Evolutionary conservation across 2,329 filamentous ascomycete species (phyloP), one percentile per base, ranked within the genome.

Genomic region (Nigrospora osmanthi): DNA sequence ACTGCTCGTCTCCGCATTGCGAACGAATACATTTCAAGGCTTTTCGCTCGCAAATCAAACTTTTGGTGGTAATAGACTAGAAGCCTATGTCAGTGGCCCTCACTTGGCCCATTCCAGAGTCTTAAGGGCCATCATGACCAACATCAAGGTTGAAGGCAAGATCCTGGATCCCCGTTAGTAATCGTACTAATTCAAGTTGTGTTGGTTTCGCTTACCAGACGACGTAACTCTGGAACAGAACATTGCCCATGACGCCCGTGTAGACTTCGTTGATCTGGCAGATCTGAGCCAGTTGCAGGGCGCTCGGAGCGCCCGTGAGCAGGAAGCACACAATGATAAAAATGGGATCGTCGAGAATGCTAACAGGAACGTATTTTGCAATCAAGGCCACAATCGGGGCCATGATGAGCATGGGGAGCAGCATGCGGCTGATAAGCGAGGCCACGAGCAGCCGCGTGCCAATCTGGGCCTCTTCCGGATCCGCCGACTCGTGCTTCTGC

Each of bases 301-400:
- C 93, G 51, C 86, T 94, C 7, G 93, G 93, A 3, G 93, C 93
- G 33, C 93, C 93, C 0, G 89, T 91, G 53, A 98, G 85, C 52
- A 98, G 73, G 76, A 97, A 98, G 68, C 90, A 96, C 33, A 98
- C 93, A 54, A 98, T 88, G 54, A 98, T 83, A 65, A 98, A 98
- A 57, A 98, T 98, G 11, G 93, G 93, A 60, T 98, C 93, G 61
- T 94, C 93, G 32, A 98, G 73, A 55, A 98, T 97, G 71, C 87
- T 94, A 58, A 98, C 78, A 3, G 89, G 89, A 23, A 95, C 79
- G 59, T 84, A 96, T 62, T 96, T 97, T 48, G 93, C 93, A 39
- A 85, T 77, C 14, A 97, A 51, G 0, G 91, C 91, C 33, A 98
- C 70, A 39, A 97, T 71, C 3, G 93, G 93, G 0, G 89, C 87